Base-by-base conservation (phyloP, 352 stramenopile genomes). In the Phytophthora parvispora region DNA sequence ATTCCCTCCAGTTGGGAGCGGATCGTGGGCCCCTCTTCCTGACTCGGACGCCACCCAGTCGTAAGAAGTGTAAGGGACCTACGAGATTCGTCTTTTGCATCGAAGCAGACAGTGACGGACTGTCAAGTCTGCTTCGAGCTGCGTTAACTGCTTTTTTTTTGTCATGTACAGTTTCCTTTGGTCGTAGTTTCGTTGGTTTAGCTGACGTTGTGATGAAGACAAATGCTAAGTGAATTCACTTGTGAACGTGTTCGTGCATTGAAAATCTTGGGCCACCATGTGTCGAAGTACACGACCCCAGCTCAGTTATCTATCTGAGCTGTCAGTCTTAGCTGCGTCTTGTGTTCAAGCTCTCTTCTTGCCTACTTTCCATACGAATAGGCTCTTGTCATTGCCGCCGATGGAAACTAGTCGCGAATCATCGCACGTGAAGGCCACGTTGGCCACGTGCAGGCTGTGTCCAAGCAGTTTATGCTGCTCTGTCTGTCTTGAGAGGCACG, bases 371-470 rank as follows among this genome's bases (percentile, higher is more conserved):
- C 88, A 96, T n/a, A 94, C 84, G 38, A 96, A 78, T 13, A 96
- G 38, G 40, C 76, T 90, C 54, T 88, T 89, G 72, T 94, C 88
- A 47, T 84, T 83, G n/a, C 72, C 81, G 10, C 88, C 88, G 58
- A 94, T 83, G 56, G 78, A 87, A 42, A 94, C 77, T 47, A 96
- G 64, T 3, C 78, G 79, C 31, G 78, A 74, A 60, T 94, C 88
- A 42, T 94, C 84, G 59, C 78, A 84, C 6, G 83, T 94, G 66
- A 93, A 93, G n/a, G 57, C 74, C 43, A 92, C 83, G 64, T 80
- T 83, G 51, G 70, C 75, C 36, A 93, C 79, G 36, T 84, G 79
- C 32, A 90, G 64, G 28, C 79, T 74, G 70, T 95, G 87, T n/a
- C 86, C 87, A 16, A 31, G 60, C 5, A 95, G 71, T 45, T 74